Evolutionary conservation across 768 basidiomycete genomes (phyloP).

Genomic region (Dentipellis sp.): DNA sequence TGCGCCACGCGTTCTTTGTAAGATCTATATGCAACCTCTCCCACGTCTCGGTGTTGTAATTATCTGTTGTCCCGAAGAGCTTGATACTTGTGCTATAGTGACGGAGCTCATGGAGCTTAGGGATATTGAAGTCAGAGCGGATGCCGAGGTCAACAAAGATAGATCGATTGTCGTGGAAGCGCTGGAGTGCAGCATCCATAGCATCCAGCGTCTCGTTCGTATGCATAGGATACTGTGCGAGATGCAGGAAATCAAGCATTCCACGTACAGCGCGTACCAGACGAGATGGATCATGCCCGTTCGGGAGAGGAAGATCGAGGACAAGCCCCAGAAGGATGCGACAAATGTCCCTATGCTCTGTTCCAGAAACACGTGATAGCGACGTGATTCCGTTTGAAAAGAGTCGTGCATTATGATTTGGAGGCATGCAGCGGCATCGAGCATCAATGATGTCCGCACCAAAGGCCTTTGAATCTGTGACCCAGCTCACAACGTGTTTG

Average conservation of each 20-base stretch:
- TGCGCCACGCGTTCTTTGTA: slow-evolving; percentile 1
- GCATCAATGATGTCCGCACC: slow-evolving; percentile 12
- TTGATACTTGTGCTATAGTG: slow-evolving; percentile 23
- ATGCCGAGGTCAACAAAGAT: slow-evolving; percentile 18
- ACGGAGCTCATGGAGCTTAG: slow-evolving; percentile 15
- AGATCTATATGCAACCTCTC: slow-evolving; percentile 10
- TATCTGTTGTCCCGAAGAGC: slow-evolving; percentile 51
- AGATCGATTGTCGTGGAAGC: slow-evolving; percentile 17
- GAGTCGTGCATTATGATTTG: slow-evolving; percentile 14
- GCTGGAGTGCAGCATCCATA: slow-evolving; percentile 6
- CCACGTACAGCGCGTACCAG: slow-evolving; percentile 13
- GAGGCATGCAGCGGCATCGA: slow-evolving; percentile 13
- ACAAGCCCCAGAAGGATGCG: slow-evolving; percentile 16
- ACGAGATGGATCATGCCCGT: neutral
- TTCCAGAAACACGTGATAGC: slow-evolving; percentile 15
- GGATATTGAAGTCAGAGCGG: slow-evolving; percentile 15
- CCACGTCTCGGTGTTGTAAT: slow-evolving; percentile 10
- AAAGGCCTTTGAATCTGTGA: slow-evolving; percentile 8
- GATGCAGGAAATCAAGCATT: slow-evolving; percentile 19
- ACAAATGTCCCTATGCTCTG: slow-evolving; percentile 18
- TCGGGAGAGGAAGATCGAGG: slow-evolving; percentile 11
- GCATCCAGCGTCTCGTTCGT: slow-evolving; percentile 3
- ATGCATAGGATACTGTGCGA: slow-evolving; percentile 17
- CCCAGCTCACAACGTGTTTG: slow-evolving; percentile 20
- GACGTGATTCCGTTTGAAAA: slow-evolving; percentile 17